These are phyloP conservation scores for Otatea glauca DNA, from an alignment of 176 grass and related monocot genomes.

Conservation along the genomic window DNA sequence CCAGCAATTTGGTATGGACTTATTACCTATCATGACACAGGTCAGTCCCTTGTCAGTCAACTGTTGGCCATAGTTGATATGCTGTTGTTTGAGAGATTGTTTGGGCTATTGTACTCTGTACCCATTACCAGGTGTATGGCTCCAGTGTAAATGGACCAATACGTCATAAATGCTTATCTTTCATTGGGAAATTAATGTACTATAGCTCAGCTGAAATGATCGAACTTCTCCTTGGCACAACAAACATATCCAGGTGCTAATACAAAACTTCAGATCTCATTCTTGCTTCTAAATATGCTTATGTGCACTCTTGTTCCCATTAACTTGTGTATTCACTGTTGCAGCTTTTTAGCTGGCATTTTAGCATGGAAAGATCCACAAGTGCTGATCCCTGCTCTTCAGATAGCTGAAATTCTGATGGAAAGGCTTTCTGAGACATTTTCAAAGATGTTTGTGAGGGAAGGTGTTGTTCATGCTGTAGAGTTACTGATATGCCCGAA, in stretches of 20 bases:
- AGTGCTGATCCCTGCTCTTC: constrained; percentile 80
- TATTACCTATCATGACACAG: constrained; percentile 83
- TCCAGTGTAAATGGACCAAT: constrained; percentile 79
- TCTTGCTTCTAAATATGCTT: constrained; percentile 16
- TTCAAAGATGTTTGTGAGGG: constrained; percentile 85
- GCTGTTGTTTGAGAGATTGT: constrained; percentile 3
- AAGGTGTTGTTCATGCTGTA: constrained; percentile 92
- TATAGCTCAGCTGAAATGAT: constrained; percentile 89
- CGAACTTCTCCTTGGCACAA: constrained; percentile 64
- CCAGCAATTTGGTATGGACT: constrained; percentile 82
- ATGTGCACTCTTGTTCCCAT: background rate
- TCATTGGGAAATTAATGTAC: constrained; percentile 88
- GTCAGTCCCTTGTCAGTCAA: constrained; percentile 42
- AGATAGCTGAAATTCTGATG: constrained; percentile 89
- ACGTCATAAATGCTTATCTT: constrained; percentile 78
- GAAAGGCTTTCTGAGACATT: constrained; percentile 88
- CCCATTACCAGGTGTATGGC: constrained; percentile 65
- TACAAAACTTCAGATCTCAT: constrained; percentile 8
- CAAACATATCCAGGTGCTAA: constrained; percentile 86
- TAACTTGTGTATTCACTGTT: constrained; percentile 25
- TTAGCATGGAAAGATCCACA: constrained; percentile 89
- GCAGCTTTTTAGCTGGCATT: constrained; percentile 90
- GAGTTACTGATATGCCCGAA: constrained; percentile 69
- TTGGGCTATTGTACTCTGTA: constrained; percentile 3
- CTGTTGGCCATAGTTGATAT: constrained; percentile 6